A percentile compares a stretch with the other conserved stretches of the same genome.
Evolutionary conservation across 2,329 filamentous ascomycete species (phyloP).

Genomic region (Botrytis elliptica): DNA sequence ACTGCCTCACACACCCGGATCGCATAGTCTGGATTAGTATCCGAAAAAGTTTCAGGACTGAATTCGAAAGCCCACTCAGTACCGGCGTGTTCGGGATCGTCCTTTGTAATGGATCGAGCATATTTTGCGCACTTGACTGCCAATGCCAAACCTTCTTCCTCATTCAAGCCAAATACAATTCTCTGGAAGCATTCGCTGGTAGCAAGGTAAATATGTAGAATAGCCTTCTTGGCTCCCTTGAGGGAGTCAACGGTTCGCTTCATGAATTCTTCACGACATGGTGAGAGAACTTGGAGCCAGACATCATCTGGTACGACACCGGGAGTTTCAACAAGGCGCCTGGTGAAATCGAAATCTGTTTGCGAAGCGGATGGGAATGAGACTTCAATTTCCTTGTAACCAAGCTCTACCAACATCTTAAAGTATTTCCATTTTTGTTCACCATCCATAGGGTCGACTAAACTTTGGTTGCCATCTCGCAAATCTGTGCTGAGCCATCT

Average conservation of each 20-base stretch:
- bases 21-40: conserved; percentile 80
- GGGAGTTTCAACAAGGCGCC: conserved; percentile 80
- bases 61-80: conserved; percentile 80
- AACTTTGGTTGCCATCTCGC: conserved; percentile 90
- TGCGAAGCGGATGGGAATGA: conserved; percentile 93
- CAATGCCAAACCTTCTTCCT: conserved; percentile 76
- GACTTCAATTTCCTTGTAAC: conserved; percentile 97
- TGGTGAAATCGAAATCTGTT: conserved; percentile 94
- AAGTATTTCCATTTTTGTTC: conserved; percentile 96
- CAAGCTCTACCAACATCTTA: conserved; percentile 86
- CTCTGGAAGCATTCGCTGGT: conserved; percentile 94
- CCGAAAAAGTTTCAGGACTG: conserved; percentile 85
- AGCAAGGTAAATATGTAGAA: conserved; percentile 93
- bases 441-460: conserved; percentile 92
- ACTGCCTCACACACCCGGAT: conserved; percentile 87
- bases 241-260: conserved; percentile 84
- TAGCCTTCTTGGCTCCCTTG: conserved; percentile 85
- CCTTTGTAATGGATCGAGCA: conserved; percentile 86
- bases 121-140: conserved; percentile 84
- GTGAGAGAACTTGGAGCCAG: conserved; percentile 86
- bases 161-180: conserved; percentile 84
- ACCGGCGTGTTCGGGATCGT: conserved; percentile 55
- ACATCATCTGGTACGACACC: conserved; percentile 85
- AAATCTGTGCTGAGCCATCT: conserved; percentile 89
- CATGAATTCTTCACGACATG: conserved; percentile 90